A percentile compares a stretch with the other conserved stretches of the same genome.
Conservation (phyloP, 768 basidiomycete species). For the Kwoniella newhampshirensis region DNA sequence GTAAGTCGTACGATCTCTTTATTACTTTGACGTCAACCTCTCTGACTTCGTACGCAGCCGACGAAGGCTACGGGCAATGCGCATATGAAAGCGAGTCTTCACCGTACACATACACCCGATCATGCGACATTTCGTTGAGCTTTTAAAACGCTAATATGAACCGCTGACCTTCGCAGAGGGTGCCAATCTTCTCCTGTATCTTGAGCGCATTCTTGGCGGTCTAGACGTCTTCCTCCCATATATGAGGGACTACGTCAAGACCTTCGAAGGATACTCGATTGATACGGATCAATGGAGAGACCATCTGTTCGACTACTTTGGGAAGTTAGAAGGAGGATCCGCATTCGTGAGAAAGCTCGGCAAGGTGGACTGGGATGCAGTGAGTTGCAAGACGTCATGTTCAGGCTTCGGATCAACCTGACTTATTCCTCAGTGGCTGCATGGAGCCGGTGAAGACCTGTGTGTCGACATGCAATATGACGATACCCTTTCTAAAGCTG, state of each 20-base stretch:
- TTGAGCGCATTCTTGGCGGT: conserved; percentile 78
- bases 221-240: conserved; percentile 81
- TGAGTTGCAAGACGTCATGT: conserved; percentile 57
- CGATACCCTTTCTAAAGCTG: conserved; percentile 65
- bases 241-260: conserved; percentile 74
- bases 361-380: conserved; percentile 70
- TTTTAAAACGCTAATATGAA: too few species aligned
- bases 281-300: conserved; percentile 79
- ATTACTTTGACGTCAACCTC: not conserved
- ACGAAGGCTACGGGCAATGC: conserved; percentile 70
- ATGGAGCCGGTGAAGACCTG: conserved; percentile 72
- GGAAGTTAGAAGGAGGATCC: conserved; percentile 58
- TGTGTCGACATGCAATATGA: conserved; percentile 77
- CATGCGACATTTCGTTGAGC: not conserved
- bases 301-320: conserved; percentile 72
- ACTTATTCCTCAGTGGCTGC: conserved; percentile 62
- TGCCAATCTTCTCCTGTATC: conserved; percentile 77
- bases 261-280: conserved; percentile 76
- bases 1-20: conserved; percentile 40
- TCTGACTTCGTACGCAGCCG: conserved; percentile 57
- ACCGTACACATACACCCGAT: too few species aligned
- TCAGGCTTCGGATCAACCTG: not conserved
- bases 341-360: conserved; percentile 65
- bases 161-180: conserved; percentile 69
- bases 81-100: conserved; percentile 62